Evolutionary conservation across 2,329 filamentous ascomycete species (phyloP), one percentile per base, ranked within the genome.

Genomic region (Albophoma yamanashiensis): DNA sequence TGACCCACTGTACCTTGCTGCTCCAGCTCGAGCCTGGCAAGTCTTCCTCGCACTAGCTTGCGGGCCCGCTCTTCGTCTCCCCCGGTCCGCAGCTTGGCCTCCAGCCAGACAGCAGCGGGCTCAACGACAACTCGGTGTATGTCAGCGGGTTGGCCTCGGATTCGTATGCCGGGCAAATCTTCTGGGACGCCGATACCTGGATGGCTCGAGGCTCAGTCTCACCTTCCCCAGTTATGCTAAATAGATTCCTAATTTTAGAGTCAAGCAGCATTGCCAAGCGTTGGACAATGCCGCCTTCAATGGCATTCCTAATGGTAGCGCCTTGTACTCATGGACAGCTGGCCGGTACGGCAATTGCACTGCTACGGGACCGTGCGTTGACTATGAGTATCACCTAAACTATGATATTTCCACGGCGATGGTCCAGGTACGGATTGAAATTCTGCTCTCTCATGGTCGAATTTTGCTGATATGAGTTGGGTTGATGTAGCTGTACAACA

Each of bases 361-460:
- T 0, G 79, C 75, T 3, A 81, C 80, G 3, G 81, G 81, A 1
- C 78, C 81, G 5, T 89, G 87, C 70, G 87, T 84, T 67, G 86
- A 89, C 68, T 89, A 89, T 65, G 79, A 89, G 67, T 89, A 89
- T 64, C 86, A 89, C 66, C 65, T 89, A 53, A 89, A 89, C 64
- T 86, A 85, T 4, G 87, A 89, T 62, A 88, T 89, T 64, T 85
- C 82, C 8, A n/a, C n/a, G n/a, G n/a, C n/a, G n/a, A n/a, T n/a
- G n/a, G n/a, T n/a, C n/a, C n/a, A n/a, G n/a, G n/a, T n/a, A n/a
- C n/a, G n/a, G n/a, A n/a, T n/a, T n/a, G n/a, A n/a, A n/a, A n/a
- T n/a, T n/a, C n/a, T n/a, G n/a, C n/a, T n/a, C n/a, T n/a, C n/a
- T n/a, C n/a, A n/a, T n/a, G n/a, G n/a, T n/a, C n/a, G n/a, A n/a